Evolutionary conservation across 345 rosid species (phyloP).

Genomic region (Clarkia xantiana): DNA sequence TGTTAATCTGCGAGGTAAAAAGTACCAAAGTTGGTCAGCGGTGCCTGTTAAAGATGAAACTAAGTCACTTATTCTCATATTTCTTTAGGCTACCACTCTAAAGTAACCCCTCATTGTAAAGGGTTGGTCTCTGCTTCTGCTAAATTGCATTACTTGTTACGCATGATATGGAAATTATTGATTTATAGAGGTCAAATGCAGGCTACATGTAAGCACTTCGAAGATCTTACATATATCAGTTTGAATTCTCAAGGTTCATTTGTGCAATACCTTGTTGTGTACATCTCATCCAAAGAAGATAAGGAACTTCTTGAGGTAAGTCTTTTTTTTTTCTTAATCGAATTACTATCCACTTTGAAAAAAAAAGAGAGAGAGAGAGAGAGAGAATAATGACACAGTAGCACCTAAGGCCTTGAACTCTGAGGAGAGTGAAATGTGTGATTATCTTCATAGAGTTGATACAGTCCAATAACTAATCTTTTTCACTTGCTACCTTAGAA

Average conservation of each 20-base stretch:
- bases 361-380: too few relatives aligned
- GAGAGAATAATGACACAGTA: background rate
- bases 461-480: background rate
- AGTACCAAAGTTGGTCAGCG: too few relatives aligned
- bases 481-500: slow-evolving; percentile 25
- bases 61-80: too few relatives aligned
- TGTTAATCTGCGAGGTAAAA: too few relatives aligned
- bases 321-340: background rate
- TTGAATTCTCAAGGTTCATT: slow-evolving; percentile 18
- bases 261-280: slow-evolving; percentile 43
- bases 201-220: slow-evolving; percentile 59
- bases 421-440: background rate
- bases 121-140: too few relatives aligned
- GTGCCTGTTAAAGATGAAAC: too few relatives aligned
- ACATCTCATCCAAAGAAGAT: slow-evolving; percentile 50
- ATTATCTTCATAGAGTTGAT: background rate
- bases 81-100: too few relatives aligned
- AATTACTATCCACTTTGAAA: too few relatives aligned
- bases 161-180: background rate
- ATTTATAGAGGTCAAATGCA: slow-evolving; percentile 11
- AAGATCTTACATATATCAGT: slow-evolving; percentile 48
- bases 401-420: background rate
- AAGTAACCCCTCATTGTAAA: too few relatives aligned
- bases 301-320: slow-evolving; percentile 58
- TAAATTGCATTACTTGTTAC: too few relatives aligned